A percentile compares a stretch with the other conserved stretches of the same genome.
Evolutionary conservation across 2,329 filamentous ascomycete species (phyloP).

Genomic region (Immersiporthe knoxdaviesiana): DNA sequence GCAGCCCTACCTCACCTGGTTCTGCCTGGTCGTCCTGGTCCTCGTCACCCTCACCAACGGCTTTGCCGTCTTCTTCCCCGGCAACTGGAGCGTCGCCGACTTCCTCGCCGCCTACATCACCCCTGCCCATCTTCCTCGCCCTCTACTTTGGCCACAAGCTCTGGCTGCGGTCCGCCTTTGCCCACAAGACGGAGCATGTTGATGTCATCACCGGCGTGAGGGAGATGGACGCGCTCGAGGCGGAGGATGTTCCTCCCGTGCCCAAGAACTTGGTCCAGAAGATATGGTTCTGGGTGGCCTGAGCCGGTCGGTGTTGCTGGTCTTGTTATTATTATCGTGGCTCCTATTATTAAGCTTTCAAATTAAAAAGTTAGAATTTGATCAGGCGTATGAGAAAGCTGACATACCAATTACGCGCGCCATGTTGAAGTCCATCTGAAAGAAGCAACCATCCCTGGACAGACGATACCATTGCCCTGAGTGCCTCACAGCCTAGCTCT

Average conservation of each 20-base stretch:
- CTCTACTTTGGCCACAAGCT: conserved; percentile 67
- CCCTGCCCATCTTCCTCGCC: conserved; percentile 61
- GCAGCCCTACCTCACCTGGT: conserved; percentile 68
- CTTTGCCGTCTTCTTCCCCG: conserved; percentile 73
- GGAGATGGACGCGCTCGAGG: conserved; percentile 64
- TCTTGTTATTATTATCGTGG: neutral
- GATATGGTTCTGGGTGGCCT: conserved; percentile 62
- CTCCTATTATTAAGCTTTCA: neutral
- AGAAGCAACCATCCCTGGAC: neutral
- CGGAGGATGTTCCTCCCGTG: conserved; percentile 50
- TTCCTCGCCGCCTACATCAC: conserved; percentile 71
- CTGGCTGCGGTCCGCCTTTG: conserved; percentile 47
- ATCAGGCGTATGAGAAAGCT: neutral
- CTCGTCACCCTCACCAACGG: conserved; percentile 75
- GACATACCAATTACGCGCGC: neutral
- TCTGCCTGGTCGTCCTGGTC: conserved; percentile 59
- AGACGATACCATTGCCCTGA: neutral
- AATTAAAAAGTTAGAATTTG: too few relatives aligned
- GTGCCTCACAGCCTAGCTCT: neutral
- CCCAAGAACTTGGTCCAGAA: conserved; percentile 56
- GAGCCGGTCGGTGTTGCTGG: neutral
- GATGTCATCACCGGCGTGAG: conserved; percentile 62
- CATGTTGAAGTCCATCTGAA: neutral
- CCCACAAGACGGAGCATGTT: conserved; percentile 51
- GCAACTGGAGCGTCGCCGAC: conserved; percentile 62